Base-by-base conservation (phyloP, 2,329 filamentous ascomycete genomes). In the Bipolaris sorokiniana region DNA sequence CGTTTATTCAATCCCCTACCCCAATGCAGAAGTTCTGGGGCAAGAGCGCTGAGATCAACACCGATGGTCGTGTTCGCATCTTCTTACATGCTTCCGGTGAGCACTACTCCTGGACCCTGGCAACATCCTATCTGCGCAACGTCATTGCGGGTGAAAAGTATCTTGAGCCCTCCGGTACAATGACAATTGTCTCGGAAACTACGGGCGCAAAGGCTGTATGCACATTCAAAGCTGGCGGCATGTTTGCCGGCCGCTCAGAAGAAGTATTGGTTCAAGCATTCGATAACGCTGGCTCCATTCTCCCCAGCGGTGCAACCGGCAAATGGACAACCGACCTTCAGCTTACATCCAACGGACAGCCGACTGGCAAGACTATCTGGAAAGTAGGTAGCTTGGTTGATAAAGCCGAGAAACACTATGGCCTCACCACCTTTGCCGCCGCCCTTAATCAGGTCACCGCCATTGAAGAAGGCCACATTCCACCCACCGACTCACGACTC, bases 101-200 rank as follows among this genome's bases (percentile, higher is more conserved):
- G 73, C 84, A 87, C 59, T 99, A 94, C 79, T 93, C 88, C 66
- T 99, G 92, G 92, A 89, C 85, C 44, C 84, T 91, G 16, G 92
- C 94, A 1, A 97, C 92, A 4, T 91, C 90, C 64, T 98, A 97
- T 78, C 79, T 99, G 52, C 88, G 95, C 46, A 99, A 99, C 74
- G 92, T 99, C 50, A 96, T 99, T 53, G 94, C 96, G 68, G 95
- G 95, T 37, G 95, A 99, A 77, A 99, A 98, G 78, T 99, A 99
- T 73, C 88, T 98, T 11, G 95, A 99, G 78, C 95, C 95, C 0
- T 91, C 96, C 0, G 93, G 93, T 44, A 91, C 86, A 41, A 95
- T 98, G 91, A 87, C 88, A 22, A 86, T 99, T 33, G 80, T 86
- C 63, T 94, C 94, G 74, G 95, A 99, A 70, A 89, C 85, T 5